A percentile compares a stretch with the other conserved stretches of the same genome.
Evolutionary conservation across 345 rosid genomes (phyloP).

Genomic region (Dipteronia dyeriana): DNA sequence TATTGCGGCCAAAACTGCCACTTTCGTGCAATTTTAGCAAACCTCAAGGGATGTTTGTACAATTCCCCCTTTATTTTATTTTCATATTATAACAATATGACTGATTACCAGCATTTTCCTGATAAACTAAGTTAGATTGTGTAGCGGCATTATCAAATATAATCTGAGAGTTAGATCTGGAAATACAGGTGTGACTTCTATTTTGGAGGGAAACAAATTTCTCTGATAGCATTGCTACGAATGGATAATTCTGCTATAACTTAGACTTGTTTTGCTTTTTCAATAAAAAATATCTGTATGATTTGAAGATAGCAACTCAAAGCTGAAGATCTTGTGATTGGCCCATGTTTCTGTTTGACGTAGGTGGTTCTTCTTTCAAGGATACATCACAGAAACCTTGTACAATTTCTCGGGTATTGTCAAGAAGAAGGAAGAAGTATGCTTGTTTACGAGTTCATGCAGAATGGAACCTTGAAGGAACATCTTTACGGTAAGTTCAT

Average conservation of each 20-base stretch:
- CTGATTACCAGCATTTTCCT: not conserved
- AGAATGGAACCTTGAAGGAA: conserved; percentile 96
- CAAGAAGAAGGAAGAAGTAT: conserved; percentile 88
- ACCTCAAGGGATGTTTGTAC: too few species aligned
- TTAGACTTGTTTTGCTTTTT: conserved; percentile 5
- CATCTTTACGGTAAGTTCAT: conserved; percentile 80
- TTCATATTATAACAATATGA: not conserved
- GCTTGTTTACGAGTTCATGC: conserved; percentile 97
- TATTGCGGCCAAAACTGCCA: too few species aligned
- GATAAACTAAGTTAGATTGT: not conserved
- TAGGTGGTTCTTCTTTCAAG: conserved; percentile 96
- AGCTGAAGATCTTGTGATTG: conserved; percentile 19
- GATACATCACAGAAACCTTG: conserved; percentile 97
- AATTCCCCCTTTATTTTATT: not conserved
- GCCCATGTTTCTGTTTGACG: conserved; percentile 16
- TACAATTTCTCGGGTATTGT: conserved; percentile 96
- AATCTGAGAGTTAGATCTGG: not conserved
- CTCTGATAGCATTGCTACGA: not conserved
- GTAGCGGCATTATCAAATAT: not conserved
- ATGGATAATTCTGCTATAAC: not conserved
- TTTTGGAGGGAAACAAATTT: not conserved
- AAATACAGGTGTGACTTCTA: not conserved
- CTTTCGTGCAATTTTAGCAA: too few species aligned
- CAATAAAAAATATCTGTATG: not conserved
- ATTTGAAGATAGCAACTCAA: conserved; percentile 1